These are phyloP conservation scores for Dissophora ornata DNA, from an alignment of 192 early-diverging fungal genomes.

Conservation along the genomic window DNA sequence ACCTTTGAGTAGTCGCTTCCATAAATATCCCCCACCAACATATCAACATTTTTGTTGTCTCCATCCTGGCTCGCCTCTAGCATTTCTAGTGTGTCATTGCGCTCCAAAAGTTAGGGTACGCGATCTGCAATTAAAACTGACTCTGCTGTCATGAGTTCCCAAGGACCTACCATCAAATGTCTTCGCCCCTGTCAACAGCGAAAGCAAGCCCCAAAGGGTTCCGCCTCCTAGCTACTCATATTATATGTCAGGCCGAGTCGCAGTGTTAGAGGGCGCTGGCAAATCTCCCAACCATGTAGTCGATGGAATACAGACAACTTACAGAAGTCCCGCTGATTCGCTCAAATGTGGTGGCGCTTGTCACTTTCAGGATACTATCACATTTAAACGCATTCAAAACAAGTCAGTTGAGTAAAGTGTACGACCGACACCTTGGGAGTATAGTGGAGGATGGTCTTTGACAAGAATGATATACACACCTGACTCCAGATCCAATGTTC, in stretches of 20 bases:
- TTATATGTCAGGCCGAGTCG: not conserved
- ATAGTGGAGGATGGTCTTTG: not conserved
- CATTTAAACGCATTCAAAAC: not conserved
- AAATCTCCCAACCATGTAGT: not conserved
- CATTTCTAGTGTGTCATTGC: constrained; percentile 79
- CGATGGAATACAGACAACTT: constrained; percentile 13
- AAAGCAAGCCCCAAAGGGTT: constrained; percentile 94
- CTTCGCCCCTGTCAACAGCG: constrained; percentile 87
- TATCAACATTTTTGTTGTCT: constrained; percentile 90
- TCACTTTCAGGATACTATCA: constrained; percentile 90
- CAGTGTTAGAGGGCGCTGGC: not conserved
- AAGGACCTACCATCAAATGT: constrained; percentile 79
- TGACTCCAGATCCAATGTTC: constrained; percentile 97
- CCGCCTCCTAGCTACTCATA: constrained; percentile 84
- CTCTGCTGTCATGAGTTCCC: not conserved
- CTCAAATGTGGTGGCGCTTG: constrained; percentile 84
- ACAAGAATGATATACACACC: constrained; percentile 40
- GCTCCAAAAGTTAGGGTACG: too few relatives aligned
- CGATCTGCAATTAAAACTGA: too few relatives aligned
- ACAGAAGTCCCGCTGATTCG: constrained; percentile 88
- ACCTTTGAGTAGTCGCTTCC: constrained; percentile 90
- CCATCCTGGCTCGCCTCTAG: constrained; percentile 88
- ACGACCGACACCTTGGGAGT: too few relatives aligned
- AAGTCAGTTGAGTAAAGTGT: too few relatives aligned
- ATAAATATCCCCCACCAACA: constrained; percentile 97